Evolutionary conservation across 2,329 filamentous ascomycete species (phyloP), one percentile per base, ranked within the genome.

Genomic region (Blastomyces silverae): DNA sequence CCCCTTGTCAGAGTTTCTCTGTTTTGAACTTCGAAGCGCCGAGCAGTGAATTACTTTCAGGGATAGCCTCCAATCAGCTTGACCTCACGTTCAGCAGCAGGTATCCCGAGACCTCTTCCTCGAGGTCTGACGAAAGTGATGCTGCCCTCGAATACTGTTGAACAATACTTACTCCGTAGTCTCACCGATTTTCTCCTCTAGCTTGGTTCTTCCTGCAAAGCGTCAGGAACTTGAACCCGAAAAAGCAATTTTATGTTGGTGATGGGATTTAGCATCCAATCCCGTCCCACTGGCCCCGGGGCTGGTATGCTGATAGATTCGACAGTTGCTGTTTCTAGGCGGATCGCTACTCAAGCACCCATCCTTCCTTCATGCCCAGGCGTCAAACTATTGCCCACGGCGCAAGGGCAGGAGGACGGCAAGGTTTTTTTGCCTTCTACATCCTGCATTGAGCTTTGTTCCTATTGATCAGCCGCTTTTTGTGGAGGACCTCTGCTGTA

Each of bases 241-340:
- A 15, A 44, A 58, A 28, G 37, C n/a, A 17, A 17, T n/a, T 28
- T 61, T 61, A 61, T 61, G 58, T 50, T 8, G 22, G 58, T 61
- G 58, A 61, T 50, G 42, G 44, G 25, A 61, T 61, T 61, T 61
- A 61, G 25, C 42, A 61, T 61, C 58, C 58, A 61, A 48, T 61
- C 58, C 58, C 28, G 44, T 50, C 7, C 25, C 28, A 34, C 22
- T 22, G 11, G 42, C 34, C 42, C 44, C 44, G n/a, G 58, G 25
- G 17, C 17, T 50, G 28, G 42, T 17, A 3, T 25, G 15, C 7
- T 13, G 15, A 61, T 42, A 61, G 11, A 50, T 31, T 20, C 17
- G 25, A 50, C 44, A 15, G 28, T 17, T 48, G 44, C 25, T 50
- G 25, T 8, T 42, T n/a, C 34, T 50, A 50, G 44, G 58, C 25